Percentiles rank a stretch among this genome's conserved stretches.
Evolutionary conservation across 2,329 filamentous ascomycete species (phyloP).

Genomic region (Clarireedia paspali): DNA sequence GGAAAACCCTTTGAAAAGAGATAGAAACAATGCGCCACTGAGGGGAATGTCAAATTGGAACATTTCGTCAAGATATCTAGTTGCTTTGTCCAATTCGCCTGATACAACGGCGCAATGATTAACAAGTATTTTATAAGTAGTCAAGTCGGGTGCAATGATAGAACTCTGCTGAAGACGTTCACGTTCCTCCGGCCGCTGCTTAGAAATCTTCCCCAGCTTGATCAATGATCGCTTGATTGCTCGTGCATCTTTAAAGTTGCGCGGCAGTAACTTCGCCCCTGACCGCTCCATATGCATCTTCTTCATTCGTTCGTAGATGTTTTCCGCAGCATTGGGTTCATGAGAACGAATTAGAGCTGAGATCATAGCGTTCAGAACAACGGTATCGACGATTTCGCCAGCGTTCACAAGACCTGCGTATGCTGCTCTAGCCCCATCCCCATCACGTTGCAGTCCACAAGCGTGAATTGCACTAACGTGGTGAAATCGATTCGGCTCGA

Average conservation of each 20-base stretch:
- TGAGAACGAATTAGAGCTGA: slow-evolving; percentile 67
- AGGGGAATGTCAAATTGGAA: slow-evolving; percentile 57
- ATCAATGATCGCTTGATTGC: slow-evolving; percentile 46
- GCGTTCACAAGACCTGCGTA: slow-evolving; percentile 79
- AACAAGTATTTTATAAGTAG: slow-evolving; percentile 74
- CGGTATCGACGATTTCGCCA: slow-evolving; percentile 81
- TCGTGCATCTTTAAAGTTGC: slow-evolving; percentile 28
- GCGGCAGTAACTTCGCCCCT: slow-evolving; percentile 26
- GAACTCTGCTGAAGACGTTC: slow-evolving; percentile 51
- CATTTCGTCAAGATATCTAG: slow-evolving; percentile 75
- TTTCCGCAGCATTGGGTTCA: slow-evolving; percentile 69
- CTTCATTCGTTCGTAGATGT: slow-evolving; percentile 83
- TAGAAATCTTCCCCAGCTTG: slow-evolving; percentile 48
- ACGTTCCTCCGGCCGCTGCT: slow-evolving; percentile 47
- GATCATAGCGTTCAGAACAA: slow-evolving; percentile 82
- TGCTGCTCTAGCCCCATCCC: slow-evolving; percentile 63
- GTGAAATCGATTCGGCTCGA: slow-evolving; percentile 70
- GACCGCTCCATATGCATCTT: slow-evolving; percentile 21
- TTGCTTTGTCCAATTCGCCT: slow-evolving; percentile 66
- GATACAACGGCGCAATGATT: slow-evolving; percentile 61
- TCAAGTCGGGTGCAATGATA: slow-evolving; percentile 63
- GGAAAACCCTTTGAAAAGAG: slow-evolving; percentile 76
- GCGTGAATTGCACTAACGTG: slow-evolving; percentile 78
- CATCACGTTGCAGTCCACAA: slow-evolving; percentile 67
- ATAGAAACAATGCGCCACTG: slow-evolving; percentile 69